Evolutionary conservation across 495 filamentous ascomycete species (phyloP).

Genomic region (Aspergillus mulundensis): DNA sequence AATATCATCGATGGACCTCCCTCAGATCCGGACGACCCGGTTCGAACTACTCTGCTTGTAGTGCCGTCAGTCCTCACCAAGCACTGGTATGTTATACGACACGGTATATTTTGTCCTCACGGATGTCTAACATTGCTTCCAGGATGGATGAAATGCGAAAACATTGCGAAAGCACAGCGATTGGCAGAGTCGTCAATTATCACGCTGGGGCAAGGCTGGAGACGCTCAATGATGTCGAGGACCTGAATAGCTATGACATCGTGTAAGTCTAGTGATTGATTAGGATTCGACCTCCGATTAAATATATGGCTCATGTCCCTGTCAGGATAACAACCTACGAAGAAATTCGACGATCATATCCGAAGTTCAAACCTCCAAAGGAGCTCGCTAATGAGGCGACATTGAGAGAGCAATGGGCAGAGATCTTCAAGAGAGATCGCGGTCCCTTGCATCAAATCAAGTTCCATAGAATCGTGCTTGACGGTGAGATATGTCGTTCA

Average conservation of each 20-base stretch:
- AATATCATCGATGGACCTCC: constrained; percentile 48
- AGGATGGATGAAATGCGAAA: constrained; percentile 36
- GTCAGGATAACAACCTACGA: constrained; percentile 48
- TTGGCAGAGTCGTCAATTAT: constrained; percentile 18
- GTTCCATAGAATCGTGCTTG: constrained; percentile 55
- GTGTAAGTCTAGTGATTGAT: too few relatives aligned
- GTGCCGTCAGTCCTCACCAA: constrained; percentile 36
- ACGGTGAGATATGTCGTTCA: constrained; percentile 37
- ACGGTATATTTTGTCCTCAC: too few relatives aligned
- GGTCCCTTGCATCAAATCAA: constrained; percentile 46
- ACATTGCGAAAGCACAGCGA: constrained; percentile 27
- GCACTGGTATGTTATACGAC: constrained; percentile 44
- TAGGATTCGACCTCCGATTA: too few relatives aligned
- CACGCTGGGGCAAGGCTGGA: constrained; percentile 4
- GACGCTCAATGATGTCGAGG: constrained; percentile 9
- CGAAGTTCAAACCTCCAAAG: constrained; percentile 27
- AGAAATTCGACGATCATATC: constrained; percentile 50
- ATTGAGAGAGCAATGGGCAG: constrained; percentile 34
- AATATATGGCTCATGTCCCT: not conserved
- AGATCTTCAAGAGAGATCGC: constrained; percentile 25
- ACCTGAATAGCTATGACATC: constrained; percentile 20
- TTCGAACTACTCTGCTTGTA: constrained; percentile 48
- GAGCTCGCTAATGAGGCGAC: constrained; percentile 20
- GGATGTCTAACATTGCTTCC: not conserved
- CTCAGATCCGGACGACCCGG: constrained; percentile 15